Evolutionary conservation across 352 stramenopile genomes (phyloP), one percentile per base, ranked within the genome.

Genomic region (Salisapilia sapeloensis): DNA sequence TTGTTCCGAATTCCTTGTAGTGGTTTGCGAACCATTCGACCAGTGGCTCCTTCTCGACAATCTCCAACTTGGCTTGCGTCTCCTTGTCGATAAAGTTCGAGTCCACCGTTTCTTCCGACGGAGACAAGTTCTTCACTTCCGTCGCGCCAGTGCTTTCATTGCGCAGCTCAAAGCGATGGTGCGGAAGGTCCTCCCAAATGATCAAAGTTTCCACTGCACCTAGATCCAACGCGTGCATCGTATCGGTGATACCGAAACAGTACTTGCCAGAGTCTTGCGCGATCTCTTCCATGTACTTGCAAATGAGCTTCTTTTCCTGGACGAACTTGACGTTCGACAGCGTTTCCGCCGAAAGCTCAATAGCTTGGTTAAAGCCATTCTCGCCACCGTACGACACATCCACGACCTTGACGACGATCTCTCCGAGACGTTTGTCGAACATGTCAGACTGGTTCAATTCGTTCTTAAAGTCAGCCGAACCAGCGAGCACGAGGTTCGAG

Each of bases 201-300:
- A 99, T 98, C n/a, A 99, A 65, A 41, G 93, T 98, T 76, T 99
- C 94, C 0, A 99, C 93, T 0, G 96, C 94, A 24, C 95, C 95
- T 30, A 99, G 57, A 28, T 99, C 96, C 24, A 99, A 60, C 14
- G 92, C 93, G 58, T 96, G 96, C 51, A 99, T 87, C 6, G 95
- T 99, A 64, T 99, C 95, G 16, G 82, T 56, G 17, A 99, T 91
- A 47, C 96, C 94, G 52, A 99, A 99, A 67, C 94, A 99, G 72
- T 98, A 99, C 55, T 98, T 98, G 44, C 96, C 96, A 17, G 94
- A 98, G 62, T 99, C 96, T 52, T 82, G 72, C 23, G 80, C 84
- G 46, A 99, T 99, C 61, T 99, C 94, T 41, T 99, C 96, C 79
- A 99, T 99, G 64, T 99, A 99, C 38, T 83, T 90, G 50, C 96